phyloP scores from a whole-genome alignment of 225 moss, liverwort and hornwort species.

The Neckera pumila region DNA sequence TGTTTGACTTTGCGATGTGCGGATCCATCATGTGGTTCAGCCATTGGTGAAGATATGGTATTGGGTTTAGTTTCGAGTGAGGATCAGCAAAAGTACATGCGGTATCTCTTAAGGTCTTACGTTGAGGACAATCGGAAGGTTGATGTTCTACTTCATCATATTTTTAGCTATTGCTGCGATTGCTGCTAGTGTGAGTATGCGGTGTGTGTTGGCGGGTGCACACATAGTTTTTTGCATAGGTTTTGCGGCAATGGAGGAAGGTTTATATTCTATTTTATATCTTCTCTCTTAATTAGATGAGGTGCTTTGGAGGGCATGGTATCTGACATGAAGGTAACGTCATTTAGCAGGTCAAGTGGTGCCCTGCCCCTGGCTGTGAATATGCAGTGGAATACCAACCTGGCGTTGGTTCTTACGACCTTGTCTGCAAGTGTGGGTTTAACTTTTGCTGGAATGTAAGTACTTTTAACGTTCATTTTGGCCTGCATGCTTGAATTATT shows the following conservation, averaged over 20 bases:
- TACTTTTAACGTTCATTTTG: background rate
- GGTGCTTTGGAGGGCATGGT: background rate
- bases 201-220: background rate
- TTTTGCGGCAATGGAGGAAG: background rate
- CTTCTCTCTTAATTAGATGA: background rate
- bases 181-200: background rate
- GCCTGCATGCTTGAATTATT: background rate
- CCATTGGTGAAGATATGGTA: conserved; percentile 96
- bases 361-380: conserved; percentile 98
- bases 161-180: background rate
- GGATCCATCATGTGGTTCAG: conserved; percentile 90
- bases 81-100: conserved; percentile 71
- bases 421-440: conserved; percentile 89
- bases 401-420: conserved; percentile 75
- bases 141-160: background rate
- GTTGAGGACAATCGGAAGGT: conserved; percentile 97
- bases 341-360: conserved; percentile 84
- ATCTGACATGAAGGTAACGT: conserved; percentile 13
- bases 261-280: background rate
- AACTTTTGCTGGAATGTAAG: conserved; percentile 93
- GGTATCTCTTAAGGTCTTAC: conserved; percentile 85
- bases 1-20: conserved; percentile 93
- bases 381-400: conserved; percentile 89
- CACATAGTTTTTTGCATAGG: background rate
- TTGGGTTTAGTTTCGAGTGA: conserved; percentile 64